Percentiles rank a stretch among this genome's conserved stretches.
Conservation (phyloP, 176 grass and related monocot genomes). For the Poa annua region DNA sequence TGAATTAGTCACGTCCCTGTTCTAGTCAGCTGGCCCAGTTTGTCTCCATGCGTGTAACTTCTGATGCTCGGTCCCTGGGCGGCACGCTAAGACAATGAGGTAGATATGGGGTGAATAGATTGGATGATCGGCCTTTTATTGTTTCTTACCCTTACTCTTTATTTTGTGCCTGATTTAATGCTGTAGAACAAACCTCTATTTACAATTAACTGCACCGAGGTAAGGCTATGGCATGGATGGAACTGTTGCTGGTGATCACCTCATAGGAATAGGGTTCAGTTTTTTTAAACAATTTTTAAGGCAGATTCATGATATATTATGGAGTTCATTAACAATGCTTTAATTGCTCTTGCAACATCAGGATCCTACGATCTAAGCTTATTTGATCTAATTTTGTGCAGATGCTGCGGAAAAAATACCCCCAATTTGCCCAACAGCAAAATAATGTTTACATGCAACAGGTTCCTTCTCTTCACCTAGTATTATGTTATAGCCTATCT, state of each 20-base stretch:
- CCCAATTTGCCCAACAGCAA: constrained; percentile 95
- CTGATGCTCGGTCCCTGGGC: neutral
- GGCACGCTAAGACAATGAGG: neutral
- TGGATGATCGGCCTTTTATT: neutral
- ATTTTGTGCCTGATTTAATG: neutral
- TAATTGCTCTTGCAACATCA: neutral
- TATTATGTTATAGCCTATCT: constrained; percentile 28
- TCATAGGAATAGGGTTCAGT: neutral
- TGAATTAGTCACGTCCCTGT: neutral
- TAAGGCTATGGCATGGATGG: neutral
- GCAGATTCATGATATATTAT: constrained; percentile 14
- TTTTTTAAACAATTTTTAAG: neutral
- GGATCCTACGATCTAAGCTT: constrained; percentile 23
- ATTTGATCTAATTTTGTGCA: constrained; percentile 41
- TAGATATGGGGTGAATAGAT: neutral
- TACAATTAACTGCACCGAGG: neutral
- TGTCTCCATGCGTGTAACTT: neutral
- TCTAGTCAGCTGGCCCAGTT: neutral
- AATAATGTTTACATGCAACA: constrained; percentile 99
- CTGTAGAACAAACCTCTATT: neutral
- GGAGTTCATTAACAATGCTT: neutral
- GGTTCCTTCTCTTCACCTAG: constrained; percentile 55
- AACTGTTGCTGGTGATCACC: neutral
- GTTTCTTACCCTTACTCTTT: neutral
- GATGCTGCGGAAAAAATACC: constrained; percentile 95